These are phyloP conservation scores for Nymphaea thermarum DNA, from an alignment of 164 flowering plant genomes.

Conservation along the genomic window DNA sequence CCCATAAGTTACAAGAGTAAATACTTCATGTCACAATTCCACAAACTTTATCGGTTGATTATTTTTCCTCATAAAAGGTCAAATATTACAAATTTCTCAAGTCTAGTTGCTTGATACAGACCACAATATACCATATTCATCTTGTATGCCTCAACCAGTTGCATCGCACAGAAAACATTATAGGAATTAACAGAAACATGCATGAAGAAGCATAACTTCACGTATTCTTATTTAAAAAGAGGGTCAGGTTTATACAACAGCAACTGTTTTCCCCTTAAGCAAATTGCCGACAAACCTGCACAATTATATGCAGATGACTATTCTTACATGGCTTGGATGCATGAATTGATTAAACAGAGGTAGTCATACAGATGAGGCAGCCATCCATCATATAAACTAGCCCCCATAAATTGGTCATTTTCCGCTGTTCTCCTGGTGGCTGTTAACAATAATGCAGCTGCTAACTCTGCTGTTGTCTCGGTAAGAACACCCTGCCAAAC, in stretches of 20 bases:
- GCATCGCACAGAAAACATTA: not conserved
- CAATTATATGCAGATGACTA: not conserved
- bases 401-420: slow-evolving; percentile 96
- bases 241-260: slow-evolving; percentile 39
- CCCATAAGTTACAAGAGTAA: slow-evolving; percentile 53
- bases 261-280: slow-evolving; percentile 95
- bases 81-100: slow-evolving; percentile 87
- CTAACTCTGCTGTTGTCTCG: slow-evolving; percentile 92
- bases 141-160: slow-evolving; percentile 92
- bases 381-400: slow-evolving; percentile 95
- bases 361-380: slow-evolving; percentile 79
- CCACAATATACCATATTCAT: slow-evolving; percentile 96
- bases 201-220: not conserved
- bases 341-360: not conserved
- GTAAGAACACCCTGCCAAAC: slow-evolving; percentile 71
- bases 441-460: slow-evolving; percentile 80
- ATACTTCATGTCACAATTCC: not conserved
- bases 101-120: slow-evolving; percentile 80
- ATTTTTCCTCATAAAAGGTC: not conserved
- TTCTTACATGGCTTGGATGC: not conserved
- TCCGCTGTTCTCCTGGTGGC: slow-evolving; percentile 91
- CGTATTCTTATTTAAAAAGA: not conserved
- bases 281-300: slow-evolving; percentile 83
- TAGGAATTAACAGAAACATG: not conserved
- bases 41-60: slow-evolving; percentile 1